Evolutionary conservation across 2,329 filamentous ascomycete species (phyloP).

Genomic region (Pseudogymnoascus sp.): DNA sequence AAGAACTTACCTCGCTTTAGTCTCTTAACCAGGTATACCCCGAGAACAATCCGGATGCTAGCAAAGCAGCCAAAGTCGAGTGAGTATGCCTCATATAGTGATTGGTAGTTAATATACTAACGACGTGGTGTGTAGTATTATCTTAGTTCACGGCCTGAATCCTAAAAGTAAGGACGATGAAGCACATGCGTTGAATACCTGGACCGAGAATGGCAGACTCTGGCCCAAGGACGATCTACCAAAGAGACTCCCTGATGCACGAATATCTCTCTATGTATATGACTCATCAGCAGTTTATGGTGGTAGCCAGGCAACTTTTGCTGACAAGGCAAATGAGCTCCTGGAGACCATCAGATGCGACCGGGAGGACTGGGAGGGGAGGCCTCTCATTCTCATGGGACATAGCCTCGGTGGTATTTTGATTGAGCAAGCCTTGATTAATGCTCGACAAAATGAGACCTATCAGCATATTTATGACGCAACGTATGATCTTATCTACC

Average conservation of each 20-base stretch:
- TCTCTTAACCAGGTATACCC: conserved; percentile 12
- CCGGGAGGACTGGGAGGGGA: conserved; percentile 13
- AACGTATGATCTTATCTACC: background rate
- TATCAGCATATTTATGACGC: conserved; percentile 11
- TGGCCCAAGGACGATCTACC: conserved; percentile 26
- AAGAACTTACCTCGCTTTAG: conserved; percentile 1
- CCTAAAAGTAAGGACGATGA: conserved; percentile 18
- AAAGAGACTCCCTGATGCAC: conserved; percentile 17
- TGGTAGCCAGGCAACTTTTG: conserved; percentile 18
- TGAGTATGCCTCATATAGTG: background rate
- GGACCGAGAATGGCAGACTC: conserved; percentile 20
- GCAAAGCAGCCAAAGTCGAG: conserved; percentile 12
- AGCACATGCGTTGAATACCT: conserved; percentile 25
- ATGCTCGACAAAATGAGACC: conserved; percentile 20
- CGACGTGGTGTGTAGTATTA: conserved; percentile 15
- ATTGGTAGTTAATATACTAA: background rate
- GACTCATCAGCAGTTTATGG: conserved; percentile 20
- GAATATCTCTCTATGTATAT: conserved; percentile 25
- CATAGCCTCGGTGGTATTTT: conserved; percentile 23
- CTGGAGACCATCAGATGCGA: conserved; percentile 19
- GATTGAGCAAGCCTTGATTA: conserved; percentile 26
- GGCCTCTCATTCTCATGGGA: conserved; percentile 19
- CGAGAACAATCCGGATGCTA: conserved; percentile 11
- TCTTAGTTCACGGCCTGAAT: conserved; percentile 24
- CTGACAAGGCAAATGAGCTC: conserved; percentile 21